Conservation (phyloP, 768 basidiomycete species). For the Xerocomellus amylosporus region DNA sequence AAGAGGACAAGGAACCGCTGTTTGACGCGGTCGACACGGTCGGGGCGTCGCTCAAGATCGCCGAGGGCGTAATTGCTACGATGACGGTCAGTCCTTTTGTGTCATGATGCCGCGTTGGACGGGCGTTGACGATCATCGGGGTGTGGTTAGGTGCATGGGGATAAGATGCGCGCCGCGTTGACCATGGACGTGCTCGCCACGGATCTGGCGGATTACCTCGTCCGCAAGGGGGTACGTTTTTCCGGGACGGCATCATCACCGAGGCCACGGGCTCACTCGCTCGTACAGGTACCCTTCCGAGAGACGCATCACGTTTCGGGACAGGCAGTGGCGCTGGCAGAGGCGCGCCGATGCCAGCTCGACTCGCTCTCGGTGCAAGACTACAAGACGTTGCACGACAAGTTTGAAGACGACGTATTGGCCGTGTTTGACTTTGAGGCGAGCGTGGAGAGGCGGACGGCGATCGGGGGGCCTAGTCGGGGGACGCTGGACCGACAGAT, state of each 20-base stretch:
- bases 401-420: slow-evolving; percentile 80
- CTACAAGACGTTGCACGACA: slow-evolving; percentile 68
- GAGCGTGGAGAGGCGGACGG: slow-evolving; percentile 86
- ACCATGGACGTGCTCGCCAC: slow-evolving; percentile 99
- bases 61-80: slow-evolving; percentile 92
- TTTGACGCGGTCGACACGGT: slow-evolving; percentile 93
- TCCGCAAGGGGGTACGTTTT: slow-evolving; percentile 88
- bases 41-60: slow-evolving; percentile 84
- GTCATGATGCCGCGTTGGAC: background rate
- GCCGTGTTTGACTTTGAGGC: slow-evolving; percentile 93
- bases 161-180: slow-evolving; percentile 86
- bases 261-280: background rate
- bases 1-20: slow-evolving; percentile 97
- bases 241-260: background rate
- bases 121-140: background rate
- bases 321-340: slow-evolving; percentile 92
- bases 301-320: slow-evolving; percentile 99
- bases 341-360: slow-evolving; percentile 75
- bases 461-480: slow-evolving; percentile 89
- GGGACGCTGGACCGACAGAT: slow-evolving; percentile 87
- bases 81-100: slow-evolving; percentile 56
- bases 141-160: slow-evolving; percentile 68
- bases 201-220: slow-evolving; percentile 98
- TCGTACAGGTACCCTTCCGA: slow-evolving; percentile 85
- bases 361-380: slow-evolving; percentile 79